Evolutionary conservation across 768 basidiomycete genomes (phyloP).

Genomic region (Gautieria morchelliformis): DNA sequence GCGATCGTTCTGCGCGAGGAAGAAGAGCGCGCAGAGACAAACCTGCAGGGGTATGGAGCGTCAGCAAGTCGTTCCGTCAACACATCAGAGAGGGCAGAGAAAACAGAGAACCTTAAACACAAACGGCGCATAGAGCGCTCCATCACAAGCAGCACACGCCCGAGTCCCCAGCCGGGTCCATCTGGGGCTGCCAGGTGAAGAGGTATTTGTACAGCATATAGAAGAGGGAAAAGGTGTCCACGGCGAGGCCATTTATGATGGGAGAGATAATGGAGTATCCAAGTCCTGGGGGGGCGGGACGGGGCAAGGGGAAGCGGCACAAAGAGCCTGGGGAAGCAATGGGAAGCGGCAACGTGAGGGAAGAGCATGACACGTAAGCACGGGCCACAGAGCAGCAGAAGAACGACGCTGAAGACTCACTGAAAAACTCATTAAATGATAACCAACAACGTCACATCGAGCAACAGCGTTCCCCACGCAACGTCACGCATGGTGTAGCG

Average conservation of each 20-base stretch:
- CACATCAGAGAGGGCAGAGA: too few relatives aligned
- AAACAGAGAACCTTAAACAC: constrained; percentile 25
- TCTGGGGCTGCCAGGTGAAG: constrained; percentile 72
- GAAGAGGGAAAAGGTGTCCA: constrained; percentile 73
- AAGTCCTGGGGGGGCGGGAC: constrained; percentile 37
- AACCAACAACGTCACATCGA: constrained; percentile 64
- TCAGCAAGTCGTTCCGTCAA: too few relatives aligned
- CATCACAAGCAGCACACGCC: constrained; percentile 27
- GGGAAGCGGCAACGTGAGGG: too few relatives aligned
- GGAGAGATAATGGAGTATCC: constrained; percentile 88
- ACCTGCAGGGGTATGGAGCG: too few relatives aligned
- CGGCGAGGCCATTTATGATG: constrained; percentile 85
- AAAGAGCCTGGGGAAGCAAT: too few relatives aligned
- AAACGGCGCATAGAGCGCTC: too few relatives aligned
- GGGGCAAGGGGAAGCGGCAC: too few relatives aligned
- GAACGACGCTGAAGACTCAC: constrained; percentile 30
- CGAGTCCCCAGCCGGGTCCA: constrained; percentile 62
- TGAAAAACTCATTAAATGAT: too few relatives aligned
- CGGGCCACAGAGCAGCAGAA: too few relatives aligned
- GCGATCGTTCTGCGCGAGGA: constrained; percentile 60
- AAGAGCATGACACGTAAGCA: too few relatives aligned
- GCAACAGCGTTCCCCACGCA: constrained; percentile 70
- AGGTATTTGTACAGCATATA: constrained; percentile 79
- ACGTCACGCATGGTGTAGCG: constrained; percentile 64
- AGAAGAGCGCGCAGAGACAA: constrained; percentile 71